Evolutionary conservation across 768 basidiomycete species (phyloP).

Genomic region (Auricularia sp.): DNA sequence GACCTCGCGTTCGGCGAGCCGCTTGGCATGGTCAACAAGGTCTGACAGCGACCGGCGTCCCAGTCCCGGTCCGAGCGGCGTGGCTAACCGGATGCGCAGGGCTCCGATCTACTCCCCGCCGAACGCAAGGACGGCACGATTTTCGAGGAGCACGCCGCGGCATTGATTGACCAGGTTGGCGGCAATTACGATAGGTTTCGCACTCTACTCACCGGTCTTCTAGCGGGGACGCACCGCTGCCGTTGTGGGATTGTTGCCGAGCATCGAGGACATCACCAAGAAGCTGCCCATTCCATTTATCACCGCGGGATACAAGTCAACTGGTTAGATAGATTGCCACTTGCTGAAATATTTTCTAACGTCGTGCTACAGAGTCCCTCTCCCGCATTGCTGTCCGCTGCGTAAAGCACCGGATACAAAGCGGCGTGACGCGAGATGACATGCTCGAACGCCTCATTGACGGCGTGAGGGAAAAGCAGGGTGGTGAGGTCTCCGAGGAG

Average conservation of each 20-base stretch:
- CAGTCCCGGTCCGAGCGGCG: background rate
- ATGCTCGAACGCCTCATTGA: conserved; percentile 20
- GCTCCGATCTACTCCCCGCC: conserved; percentile 18
- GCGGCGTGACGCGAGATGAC: conserved; percentile 15
- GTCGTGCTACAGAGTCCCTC: background rate
- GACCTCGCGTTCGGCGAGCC: conserved; percentile 26
- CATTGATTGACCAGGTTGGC: conserved; percentile 21
- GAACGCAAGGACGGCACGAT: conserved; percentile 13
- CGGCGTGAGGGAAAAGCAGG: conserved; percentile 9
- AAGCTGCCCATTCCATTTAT: conserved; percentile 19
- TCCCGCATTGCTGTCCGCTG: conserved; percentile 1
- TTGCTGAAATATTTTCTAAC: conserved; percentile 10
- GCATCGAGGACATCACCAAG: conserved; percentile 11
- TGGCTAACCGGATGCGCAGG: conserved; percentile 8
- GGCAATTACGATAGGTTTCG: background rate
- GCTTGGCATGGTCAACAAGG: conserved; percentile 22
- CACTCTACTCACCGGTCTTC: background rate
- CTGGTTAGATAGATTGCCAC: conserved; percentile 14
- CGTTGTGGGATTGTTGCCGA: conserved; percentile 19
- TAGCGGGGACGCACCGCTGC: conserved; percentile 23
- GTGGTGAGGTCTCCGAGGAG: conserved; percentile 8
- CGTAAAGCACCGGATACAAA: conserved; percentile 16
- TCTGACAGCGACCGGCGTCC: conserved; percentile 1
- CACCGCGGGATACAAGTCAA: conserved; percentile 15
- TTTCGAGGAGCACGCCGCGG: conserved; percentile 16